Percentiles rank a stretch among this genome's conserved stretches.
phyloP scores from a whole-genome alignment of 2,329 filamentous ascomycete species.

The Cytospora chrysosperma region DNA sequence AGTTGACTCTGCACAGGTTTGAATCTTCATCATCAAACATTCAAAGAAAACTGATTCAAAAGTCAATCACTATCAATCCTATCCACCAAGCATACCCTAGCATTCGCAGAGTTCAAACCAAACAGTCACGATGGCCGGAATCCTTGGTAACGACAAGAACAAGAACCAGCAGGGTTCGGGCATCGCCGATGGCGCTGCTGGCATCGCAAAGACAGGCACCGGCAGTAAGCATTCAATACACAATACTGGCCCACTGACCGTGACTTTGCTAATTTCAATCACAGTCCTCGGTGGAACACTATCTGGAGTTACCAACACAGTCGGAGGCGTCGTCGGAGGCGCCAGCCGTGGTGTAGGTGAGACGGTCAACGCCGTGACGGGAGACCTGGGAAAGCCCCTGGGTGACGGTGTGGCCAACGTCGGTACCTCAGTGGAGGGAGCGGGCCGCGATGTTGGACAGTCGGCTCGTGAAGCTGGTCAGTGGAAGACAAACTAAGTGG shows the following conservation, averaged over 20 bases:
- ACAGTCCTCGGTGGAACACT: slow-evolving; percentile 20
- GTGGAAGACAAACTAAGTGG: slow-evolving; percentile 22
- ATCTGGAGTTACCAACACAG: slow-evolving; percentile 20
- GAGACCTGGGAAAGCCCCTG: slow-evolving; percentile 19
- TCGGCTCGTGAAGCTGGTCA: slow-evolving; percentile 18
- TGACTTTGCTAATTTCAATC: not conserved
- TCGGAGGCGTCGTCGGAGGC: slow-evolving; percentile 21
- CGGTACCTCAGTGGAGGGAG: slow-evolving; percentile 17
- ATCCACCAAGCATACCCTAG: not conserved
- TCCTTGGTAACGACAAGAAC: slow-evolving; percentile 19
- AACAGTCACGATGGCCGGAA: slow-evolving; percentile 15
- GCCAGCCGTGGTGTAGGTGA: slow-evolving; percentile 19
- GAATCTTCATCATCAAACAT: not conserved
- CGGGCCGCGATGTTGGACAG: slow-evolving; percentile 18
- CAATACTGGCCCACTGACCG: too few species aligned
- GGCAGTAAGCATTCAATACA: slow-evolving; percentile 11
- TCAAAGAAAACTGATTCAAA: not conserved
- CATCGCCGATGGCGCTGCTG: slow-evolving; percentile 17
- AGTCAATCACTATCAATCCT: too few species aligned
- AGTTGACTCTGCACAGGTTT: not conserved
- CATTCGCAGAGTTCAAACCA: not conserved
- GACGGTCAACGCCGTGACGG: slow-evolving; percentile 17
- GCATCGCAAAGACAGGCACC: slow-evolving; percentile 22
- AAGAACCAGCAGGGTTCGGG: slow-evolving; percentile 9
- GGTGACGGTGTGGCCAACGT: slow-evolving; percentile 22